Evolutionary conservation across 495 filamentous ascomycete species (phyloP), one percentile per base, ranked within the genome.

Genomic region (Xylaria nigripes): DNA sequence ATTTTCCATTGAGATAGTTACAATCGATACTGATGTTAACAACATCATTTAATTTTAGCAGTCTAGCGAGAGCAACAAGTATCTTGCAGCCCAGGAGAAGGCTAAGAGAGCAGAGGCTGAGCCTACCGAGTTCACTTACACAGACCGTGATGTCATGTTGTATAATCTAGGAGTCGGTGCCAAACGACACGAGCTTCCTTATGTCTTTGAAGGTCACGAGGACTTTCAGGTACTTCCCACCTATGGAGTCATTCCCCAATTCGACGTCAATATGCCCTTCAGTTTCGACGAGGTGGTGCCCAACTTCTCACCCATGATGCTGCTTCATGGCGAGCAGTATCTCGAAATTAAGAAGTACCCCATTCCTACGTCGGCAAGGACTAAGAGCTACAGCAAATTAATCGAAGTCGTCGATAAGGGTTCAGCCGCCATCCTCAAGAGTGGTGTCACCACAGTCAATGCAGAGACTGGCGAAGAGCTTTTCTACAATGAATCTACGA

Each of bases 261-360:
- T 98, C 75, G 86, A 86, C 76, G 84, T 90, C 60, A 76, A 83
- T 56, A 75, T 80, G 47, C 89, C 94, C 49, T 98, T 85, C 77
- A 81, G 74, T 74, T 75, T 92, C 59, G 79, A 84, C 57, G 88
- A 95, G 22, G 74, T 98, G 57, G 84, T 97, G 40, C 89, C 90
- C 65, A 89, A 97, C 74, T 98, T 95, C 80, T 87, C 81, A 5
- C 92, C 91, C 58, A 98, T 96, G 94, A 96, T 97, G 91, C 83
- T 98, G 47, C 85, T 98, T 18, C 93, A 98, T 77, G 93, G 93
- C 63, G 93, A 98, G 75, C 93, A 98, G 74, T 98, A 91, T 79
- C 88, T 97, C 60, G 94, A 97, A 70, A 81, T 98, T 67, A 85
- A 85, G 67, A 88, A 92, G 70, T 96, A 82, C 76, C 93, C 94